Percentiles rank a stretch among this genome's conserved stretches.
phyloP scores from a whole-genome alignment of 108 stramenopile genomes.

The Nitzschia sp. region DNA sequence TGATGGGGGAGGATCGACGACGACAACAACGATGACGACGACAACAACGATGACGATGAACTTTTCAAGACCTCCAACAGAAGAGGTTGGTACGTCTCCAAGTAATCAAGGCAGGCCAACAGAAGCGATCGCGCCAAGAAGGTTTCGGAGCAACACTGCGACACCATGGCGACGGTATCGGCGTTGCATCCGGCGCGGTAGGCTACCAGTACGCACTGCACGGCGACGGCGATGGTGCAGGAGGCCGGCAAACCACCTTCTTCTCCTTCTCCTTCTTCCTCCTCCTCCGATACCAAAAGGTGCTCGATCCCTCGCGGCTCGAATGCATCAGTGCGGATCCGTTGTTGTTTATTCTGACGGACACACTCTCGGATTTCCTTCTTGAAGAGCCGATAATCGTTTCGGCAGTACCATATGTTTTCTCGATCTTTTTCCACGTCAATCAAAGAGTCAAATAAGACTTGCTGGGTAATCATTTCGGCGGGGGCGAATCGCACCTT shows the following conservation, averaged over 20 bases:
- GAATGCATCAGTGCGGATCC: not conserved
- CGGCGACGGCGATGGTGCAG: not conserved
- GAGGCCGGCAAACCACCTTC: too few species aligned
- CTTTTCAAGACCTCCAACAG: not conserved
- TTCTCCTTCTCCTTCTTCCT: too few species aligned
- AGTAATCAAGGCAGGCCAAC: not conserved
- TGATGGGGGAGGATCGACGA: too few species aligned
- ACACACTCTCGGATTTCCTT: not conserved
- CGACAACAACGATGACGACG: too few species aligned
- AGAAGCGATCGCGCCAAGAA: not conserved
- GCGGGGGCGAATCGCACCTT: too few species aligned
- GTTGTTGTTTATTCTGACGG: too few species aligned
- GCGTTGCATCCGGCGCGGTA: not conserved
- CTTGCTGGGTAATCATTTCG: too few species aligned
- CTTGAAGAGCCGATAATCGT: not conserved
- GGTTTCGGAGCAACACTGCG: not conserved
- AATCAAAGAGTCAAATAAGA: too few species aligned
- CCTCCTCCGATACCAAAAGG: not conserved
- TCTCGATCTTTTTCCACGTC: too few species aligned
- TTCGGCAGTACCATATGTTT: not conserved
- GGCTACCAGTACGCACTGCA: not conserved
- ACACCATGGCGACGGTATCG: not conserved
- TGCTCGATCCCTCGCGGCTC: not conserved
- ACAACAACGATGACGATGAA: not conserved
- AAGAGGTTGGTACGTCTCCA: not conserved